These are phyloP conservation scores for Sporisorium sorghi DNA, from an alignment of 1,284 basidiomycete genomes.

Conservation along the genomic window DNA sequence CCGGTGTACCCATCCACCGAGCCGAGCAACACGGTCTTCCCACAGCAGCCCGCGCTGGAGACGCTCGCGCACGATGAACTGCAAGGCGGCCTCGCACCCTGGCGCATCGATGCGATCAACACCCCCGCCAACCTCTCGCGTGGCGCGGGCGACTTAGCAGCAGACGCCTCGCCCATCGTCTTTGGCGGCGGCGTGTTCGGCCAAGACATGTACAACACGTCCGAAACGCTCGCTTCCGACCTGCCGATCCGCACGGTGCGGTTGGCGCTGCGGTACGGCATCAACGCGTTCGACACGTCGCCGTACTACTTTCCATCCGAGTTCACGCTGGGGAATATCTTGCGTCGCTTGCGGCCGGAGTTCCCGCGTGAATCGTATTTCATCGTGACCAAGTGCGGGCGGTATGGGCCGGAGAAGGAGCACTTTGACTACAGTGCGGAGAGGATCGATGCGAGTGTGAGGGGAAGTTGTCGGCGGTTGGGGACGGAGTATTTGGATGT, in stretches of 20 bases:
- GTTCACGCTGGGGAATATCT: constrained; percentile 79
- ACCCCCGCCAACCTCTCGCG: constrained; percentile 15
- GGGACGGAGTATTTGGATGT: constrained; percentile 74
- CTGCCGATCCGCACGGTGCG: constrained; percentile 72
- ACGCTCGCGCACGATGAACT: constrained; percentile 34
- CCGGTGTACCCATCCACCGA: constrained; percentile 51
- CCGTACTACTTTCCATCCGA: constrained; percentile 91
- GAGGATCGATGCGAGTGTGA: constrained; percentile 78
- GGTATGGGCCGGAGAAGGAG: constrained; percentile 76
- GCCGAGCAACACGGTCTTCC: constrained; percentile 42
- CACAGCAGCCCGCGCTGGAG: constrained; percentile 35
- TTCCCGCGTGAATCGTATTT: constrained; percentile 70
- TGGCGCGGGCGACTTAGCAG: constrained; percentile 19
- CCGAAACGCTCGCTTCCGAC: constrained; percentile 44
- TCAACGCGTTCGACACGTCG: constrained; percentile 84
- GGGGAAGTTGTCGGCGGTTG: constrained; percentile 79
- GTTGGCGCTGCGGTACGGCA: constrained; percentile 79
- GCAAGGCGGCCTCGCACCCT: constrained; percentile 41
- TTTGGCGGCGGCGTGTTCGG: constrained; percentile 66
- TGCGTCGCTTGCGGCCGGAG: constrained; percentile 66
- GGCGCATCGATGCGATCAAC: constrained; percentile 31
- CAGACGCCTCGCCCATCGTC: constrained; percentile 55
- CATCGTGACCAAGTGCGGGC: constrained; percentile 85
- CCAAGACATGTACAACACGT: constrained; percentile 62
- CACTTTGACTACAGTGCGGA: constrained; percentile 84